Base-by-base conservation (phyloP, 306 rosid genomes). In the Rosa rugosa region DNA sequence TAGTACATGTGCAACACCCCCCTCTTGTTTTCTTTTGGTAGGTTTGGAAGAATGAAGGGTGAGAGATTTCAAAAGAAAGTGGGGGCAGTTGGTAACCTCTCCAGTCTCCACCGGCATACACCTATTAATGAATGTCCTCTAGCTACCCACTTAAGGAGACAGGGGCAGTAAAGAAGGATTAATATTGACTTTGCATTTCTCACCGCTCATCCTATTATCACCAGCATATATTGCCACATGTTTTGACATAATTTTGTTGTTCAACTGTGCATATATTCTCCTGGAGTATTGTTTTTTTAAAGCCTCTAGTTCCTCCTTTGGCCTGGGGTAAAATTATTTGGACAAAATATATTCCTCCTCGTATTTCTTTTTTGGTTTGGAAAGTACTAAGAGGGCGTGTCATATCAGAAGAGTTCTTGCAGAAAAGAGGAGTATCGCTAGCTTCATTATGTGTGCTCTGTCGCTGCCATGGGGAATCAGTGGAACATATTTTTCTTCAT, bases 51-150 rank as follows among this genome's bases (percentile, higher is more conserved):
- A 60, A 25, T 4, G 67, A 60, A 60, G 18, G 16, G 3, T 23
- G 12, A n/a, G 5, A n/a, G 27, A 11, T 60, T 25, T 60, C 17
- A 10, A 60, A 4, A 25, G 18, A 11, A 60, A 31, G 69, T 64
- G 44, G 69, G 31, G 16, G 69, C 69, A 31, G 44, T 64, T 34
- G 69, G 69, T 14, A 64, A 64, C 44, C 42, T 63, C 69, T 31
- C 67, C 69, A 2, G n/a, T 31, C 69, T 31, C 42, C n/a, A 64
- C 69, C 69, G n/a, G n/a, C n/a, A 63, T 7, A 11, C 68, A 22
- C 64, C 68, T 27, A 13, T 25, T 10, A 25, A 60, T 59, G 65
- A 25, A 60, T 59, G 65, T 22, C 65, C 2, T 57, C 59, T 31
- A 31, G 36, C 2, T 56, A 31, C 10, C 63, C 31, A 3, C 25